Base-by-base conservation (phyloP, 106 monocot genomes). In the Phalaenopsis equestris region DNA sequence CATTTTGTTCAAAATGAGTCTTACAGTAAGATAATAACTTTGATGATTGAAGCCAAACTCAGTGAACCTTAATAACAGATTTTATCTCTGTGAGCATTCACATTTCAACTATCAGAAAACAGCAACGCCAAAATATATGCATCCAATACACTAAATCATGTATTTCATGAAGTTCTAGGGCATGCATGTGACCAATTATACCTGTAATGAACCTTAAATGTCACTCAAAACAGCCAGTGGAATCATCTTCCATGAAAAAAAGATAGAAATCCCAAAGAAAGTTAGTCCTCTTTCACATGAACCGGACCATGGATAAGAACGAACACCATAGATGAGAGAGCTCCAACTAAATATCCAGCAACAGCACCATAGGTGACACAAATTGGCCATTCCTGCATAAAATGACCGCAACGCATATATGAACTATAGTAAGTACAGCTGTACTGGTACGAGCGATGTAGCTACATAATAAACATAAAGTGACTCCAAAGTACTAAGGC, bases 321-420 rank as follows among this genome's bases (percentile, higher is more conserved):
- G 79, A 86, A 79, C 47, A 83, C 81, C 3, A 74, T 36, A 6
- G 95, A 92, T 3, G 82, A 55, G 24, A 90, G 15, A 74, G 83
- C 67, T 15, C 92, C 95, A n/a, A 86, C 55, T 75, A 84, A 76
- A 89, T 95, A 87, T 45, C 92, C 95, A 73, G 78, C 84, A 84
- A 89, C 52, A 56, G 92, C 84, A 49, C 92, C 92, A 76, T 92
- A 95, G 37, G 90, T 90, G 14, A 92, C 92, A 83, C 89, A 92
- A 67, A 92, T 87, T 18, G 95, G 95, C 95, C 95, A 95, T 74
- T 95, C 95, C 95, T 95, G 79, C 67, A 89, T 46, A 73, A 30
- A 76, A 72, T 21, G 0, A 72, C 41, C 15, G 14, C 4, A 2
- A 41, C 72, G 15, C 64, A 10, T 18, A 11, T 72, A 41, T 23